phyloP scores from a whole-genome alignment of 1,139 yeast species.

The Candida pseudocylindracea region DNA sequence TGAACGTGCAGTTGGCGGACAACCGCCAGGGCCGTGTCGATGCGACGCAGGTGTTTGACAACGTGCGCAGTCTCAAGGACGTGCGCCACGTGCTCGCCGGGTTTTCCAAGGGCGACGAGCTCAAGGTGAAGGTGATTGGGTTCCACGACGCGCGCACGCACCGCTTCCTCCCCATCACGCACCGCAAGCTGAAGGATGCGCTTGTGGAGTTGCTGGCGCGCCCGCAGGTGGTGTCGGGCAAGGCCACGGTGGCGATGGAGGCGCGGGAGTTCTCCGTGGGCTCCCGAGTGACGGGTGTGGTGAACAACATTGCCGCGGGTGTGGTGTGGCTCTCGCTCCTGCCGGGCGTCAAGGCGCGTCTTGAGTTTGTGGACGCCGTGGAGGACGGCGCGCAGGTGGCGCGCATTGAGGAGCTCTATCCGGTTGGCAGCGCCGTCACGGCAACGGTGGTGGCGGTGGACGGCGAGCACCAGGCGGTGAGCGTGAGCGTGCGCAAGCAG shows the following conservation, averaged over 20 bases:
- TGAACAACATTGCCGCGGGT: too few relatives aligned
- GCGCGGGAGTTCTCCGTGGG: conserved; percentile 20
- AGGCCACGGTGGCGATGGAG: conserved; percentile 6
- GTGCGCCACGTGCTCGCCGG: conserved; percentile 31
- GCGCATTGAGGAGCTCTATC: conserved; percentile 26
- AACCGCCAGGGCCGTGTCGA: conserved; percentile 68
- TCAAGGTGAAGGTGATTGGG: conserved; percentile 55
- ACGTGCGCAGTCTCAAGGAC: conserved; percentile 31
- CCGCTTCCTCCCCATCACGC: conserved; percentile 41
- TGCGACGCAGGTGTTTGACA: conserved; percentile 44
- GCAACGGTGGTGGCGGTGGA: conserved; percentile 36
- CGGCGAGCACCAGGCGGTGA: conserved; percentile 23
- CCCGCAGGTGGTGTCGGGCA: conserved; percentile 8
- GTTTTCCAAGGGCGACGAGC: conserved; percentile 33
- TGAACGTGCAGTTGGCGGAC: conserved; percentile 59
- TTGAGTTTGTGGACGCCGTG: conserved; percentile 35
- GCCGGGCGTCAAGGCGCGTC: conserved; percentile 45
- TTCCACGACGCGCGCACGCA: conserved; percentile 55
- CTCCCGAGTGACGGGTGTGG: conserved; percentile 5
- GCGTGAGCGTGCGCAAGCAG: conserved; percentile 26
- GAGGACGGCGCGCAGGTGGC: conserved; percentile 13
- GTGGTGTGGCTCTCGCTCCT: conserved; percentile 21
- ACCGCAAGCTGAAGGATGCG: conserved; percentile 28
- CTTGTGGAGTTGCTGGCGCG: conserved; percentile 47
- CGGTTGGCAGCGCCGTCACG: conserved; percentile 49